Base-by-base conservation (phyloP, 441 rosid species). In the Cnidoscolus chayamansa region DNA sequence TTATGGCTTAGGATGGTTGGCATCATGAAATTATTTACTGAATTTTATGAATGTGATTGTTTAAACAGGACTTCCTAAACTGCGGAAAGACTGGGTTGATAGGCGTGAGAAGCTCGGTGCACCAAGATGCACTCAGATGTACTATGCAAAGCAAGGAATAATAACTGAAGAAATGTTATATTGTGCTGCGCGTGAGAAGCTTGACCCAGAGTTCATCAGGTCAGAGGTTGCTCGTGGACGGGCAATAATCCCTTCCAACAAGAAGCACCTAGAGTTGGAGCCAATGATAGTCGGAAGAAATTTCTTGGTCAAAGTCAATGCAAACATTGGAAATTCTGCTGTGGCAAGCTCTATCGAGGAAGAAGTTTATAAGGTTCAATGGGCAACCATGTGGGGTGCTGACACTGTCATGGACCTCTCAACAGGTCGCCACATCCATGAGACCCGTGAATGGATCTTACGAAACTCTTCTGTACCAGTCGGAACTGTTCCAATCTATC, bases 331-430 rank as follows among this genome's bases (percentile, higher is more conserved):
- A 69, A 95, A 95, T 80, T 95, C 97, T 2, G 93, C 91, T 78
- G 97, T 93, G 66, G 99, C 90, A 3, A 91, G 99, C 78, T 93
- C 98, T 53, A 95, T 95, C 1, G 97, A 95, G 85, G 99, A 95
- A 72, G 99, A 95, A 84, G 98, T 95, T 59, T 93, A 92, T 66
- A 95, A 95, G 83, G 97, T 93, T 76, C 98, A 90, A 20, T 95
- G 98, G 98, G 99, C 99, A 56, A 95, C 97, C n/a, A 91, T 90
- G 96, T 92, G 99, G 97, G 97, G 99, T 80, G 98, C 95, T 15
- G 98, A 92, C 76, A 95, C 98, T 13, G 90, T 93, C 72, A 95
- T 95, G 99, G 99, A 95, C 80, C 93, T 95, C 68, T 95, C 99
- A 4, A 95, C 97, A 4, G 99, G 98, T 25, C 93, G 92, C 75